phyloP scores from a whole-genome alignment of 1,284 basidiomycete species.

The Calocybe gambosa region DNA sequence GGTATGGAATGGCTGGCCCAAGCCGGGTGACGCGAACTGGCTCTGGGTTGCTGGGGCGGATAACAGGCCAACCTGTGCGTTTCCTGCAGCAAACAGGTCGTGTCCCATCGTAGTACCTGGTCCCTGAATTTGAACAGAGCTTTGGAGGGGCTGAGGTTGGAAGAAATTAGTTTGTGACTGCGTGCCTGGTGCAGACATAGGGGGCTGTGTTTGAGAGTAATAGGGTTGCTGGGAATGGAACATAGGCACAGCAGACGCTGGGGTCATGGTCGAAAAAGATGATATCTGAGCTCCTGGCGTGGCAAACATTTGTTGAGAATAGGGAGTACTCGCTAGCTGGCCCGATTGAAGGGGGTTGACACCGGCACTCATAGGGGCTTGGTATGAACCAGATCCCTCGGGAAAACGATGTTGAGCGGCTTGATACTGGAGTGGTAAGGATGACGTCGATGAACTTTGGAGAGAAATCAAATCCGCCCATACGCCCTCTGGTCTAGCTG shows the following conservation, averaged over 20 bases:
- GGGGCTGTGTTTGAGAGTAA: conserved; percentile 8
- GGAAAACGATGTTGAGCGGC: conserved; percentile 12
- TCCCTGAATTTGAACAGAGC: conserved; percentile 21
- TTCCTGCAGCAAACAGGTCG: conserved; percentile 12
- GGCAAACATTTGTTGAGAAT: conserved; percentile 16
- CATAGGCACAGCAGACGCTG: conserved; percentile 10
- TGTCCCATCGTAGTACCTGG: conserved; percentile 18
- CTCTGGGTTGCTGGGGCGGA: conserved; percentile 19
- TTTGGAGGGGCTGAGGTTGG: conserved; percentile 21
- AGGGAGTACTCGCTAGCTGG: conserved; percentile 17
- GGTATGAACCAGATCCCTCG: conserved; percentile 13
- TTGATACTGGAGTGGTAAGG: conserved; percentile 52
- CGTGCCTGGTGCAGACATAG: conserved; percentile 4
- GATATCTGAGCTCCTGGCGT: conserved; percentile 6
- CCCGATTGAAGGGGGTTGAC: conserved; percentile 20
- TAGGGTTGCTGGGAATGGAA: conserved; percentile 9
- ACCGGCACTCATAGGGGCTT: conserved; percentile 13
- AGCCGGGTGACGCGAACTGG: conserved; percentile 23
- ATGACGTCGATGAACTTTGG: conserved; percentile 38
- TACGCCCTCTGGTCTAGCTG: conserved; percentile 24
- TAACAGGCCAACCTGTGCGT: conserved; percentile 14
- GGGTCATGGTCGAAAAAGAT: conserved; percentile 5
- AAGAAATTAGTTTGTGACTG: conserved; percentile 13
- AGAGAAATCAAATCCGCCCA: conserved; percentile 52
- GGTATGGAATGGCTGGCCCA: conserved; percentile 21